Percentiles rank a stretch among this genome's conserved stretches.
Conservation (phyloP, 305 asterid species). For the Striga hermonthica region DNA sequence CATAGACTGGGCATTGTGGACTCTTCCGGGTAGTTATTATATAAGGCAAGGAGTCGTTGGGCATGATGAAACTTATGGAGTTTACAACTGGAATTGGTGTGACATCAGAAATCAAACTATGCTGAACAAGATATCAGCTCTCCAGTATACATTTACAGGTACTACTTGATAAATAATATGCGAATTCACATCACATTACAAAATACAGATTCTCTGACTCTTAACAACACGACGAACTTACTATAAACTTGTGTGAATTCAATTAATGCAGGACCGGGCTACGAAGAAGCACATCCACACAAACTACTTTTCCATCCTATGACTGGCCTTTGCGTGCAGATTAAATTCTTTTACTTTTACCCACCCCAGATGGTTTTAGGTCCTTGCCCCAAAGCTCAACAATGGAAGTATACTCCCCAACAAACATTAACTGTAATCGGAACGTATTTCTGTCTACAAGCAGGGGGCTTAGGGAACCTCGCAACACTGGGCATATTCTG, state of each 20-base stretch:
- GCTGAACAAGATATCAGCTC: slow-evolving; percentile 56
- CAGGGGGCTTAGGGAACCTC: slow-evolving; percentile 50
- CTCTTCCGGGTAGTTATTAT: slow-evolving; percentile 80
- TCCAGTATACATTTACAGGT: slow-evolving; percentile 82
- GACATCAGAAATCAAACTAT: slow-evolving; percentile 55
- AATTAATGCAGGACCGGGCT: slow-evolving; percentile 74
- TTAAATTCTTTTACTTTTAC: slow-evolving; percentile 44
- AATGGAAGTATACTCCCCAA: slow-evolving; percentile 60
- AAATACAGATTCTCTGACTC: too few species aligned
- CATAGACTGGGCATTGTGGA: slow-evolving; percentile 89
- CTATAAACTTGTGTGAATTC: slow-evolving; percentile 6
- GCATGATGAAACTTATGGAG: slow-evolving; percentile 66
- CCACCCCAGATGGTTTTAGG: slow-evolving; percentile 42
- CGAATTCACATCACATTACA: too few species aligned
- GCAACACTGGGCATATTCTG: slow-evolving; percentile 68
- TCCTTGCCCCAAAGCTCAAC: slow-evolving; percentile 74
- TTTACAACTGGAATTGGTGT: slow-evolving; percentile 79
- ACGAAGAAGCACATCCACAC: slow-evolving; percentile 42
- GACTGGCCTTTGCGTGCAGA: slow-evolving; percentile 70
- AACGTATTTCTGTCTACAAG: slow-evolving; percentile 69
- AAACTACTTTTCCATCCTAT: slow-evolving; percentile 72
- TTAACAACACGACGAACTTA: slow-evolving; percentile 4
- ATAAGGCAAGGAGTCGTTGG: slow-evolving; percentile 66
- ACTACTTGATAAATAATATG: slow-evolving; percentile 26
- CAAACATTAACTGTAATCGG: slow-evolving; percentile 53